phyloP scores from a whole-genome alignment of 73 alveolate species.

The Symbiodinium pilosum region DNA sequence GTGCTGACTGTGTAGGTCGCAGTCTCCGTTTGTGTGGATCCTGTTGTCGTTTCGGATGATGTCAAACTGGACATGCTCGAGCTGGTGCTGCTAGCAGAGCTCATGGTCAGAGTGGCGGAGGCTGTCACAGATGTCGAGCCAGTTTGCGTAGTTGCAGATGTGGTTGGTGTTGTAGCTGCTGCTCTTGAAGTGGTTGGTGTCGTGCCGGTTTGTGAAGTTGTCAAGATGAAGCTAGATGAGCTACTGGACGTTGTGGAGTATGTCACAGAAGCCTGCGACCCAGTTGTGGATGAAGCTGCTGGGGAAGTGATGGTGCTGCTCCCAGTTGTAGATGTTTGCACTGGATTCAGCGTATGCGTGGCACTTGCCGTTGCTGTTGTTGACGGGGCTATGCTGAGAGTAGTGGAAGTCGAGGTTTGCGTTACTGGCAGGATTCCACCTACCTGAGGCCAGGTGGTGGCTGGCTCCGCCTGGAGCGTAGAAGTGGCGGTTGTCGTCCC shows the following conservation, averaged over 20 bases:
- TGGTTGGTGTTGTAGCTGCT: neutral
- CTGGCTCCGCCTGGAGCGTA: neutral
- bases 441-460: neutral
- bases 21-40: neutral
- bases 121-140: neutral
- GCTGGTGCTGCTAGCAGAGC: neutral
- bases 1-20: neutral
- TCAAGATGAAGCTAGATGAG: neutral
- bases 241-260: neutral
- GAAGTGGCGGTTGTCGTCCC: conserved; percentile 7
- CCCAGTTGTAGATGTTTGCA: neutral
- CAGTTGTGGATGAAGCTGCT: too few relatives aligned
- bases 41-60: neutral
- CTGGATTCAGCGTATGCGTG: neutral
- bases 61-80: neutral
- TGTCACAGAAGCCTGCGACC: neutral
- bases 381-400: neutral
- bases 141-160: neutral
- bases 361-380: neutral
- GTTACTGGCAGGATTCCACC: neutral
- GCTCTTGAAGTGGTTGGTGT: too few relatives aligned
- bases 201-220: neutral
- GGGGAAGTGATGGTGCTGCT: neutral
- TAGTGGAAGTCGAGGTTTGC: neutral
- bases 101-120: neutral